Evolutionary conservation across 2,329 filamentous ascomycete genomes (phyloP), one percentile per base, ranked within the genome.

Genomic region (Escovopsis sp.): DNA sequence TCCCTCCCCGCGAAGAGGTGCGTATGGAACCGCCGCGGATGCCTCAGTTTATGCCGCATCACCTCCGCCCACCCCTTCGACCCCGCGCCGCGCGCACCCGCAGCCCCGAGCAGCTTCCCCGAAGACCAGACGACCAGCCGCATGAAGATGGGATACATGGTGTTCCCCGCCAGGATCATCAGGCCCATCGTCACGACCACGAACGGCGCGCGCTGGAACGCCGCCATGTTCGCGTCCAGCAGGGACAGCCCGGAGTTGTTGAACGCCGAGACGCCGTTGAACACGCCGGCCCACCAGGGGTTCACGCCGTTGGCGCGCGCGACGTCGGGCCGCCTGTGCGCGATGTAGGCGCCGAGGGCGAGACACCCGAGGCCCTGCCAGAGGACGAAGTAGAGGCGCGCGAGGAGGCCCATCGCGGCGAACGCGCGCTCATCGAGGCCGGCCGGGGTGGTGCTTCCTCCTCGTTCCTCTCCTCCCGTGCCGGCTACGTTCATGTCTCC

Each of bases 201-300:
- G 44, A 70, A 72, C 47, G 67, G 66, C 1, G 65, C 61, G 29
- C 62, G 62, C 43, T 74, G 69, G 44, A 79, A 81, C 0, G 73
- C 72, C 4, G 72, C 62, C 62, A 84, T 78, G 51, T 80, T 81
- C 34, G 71, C 68, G 53, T 83, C 77, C 11, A 82, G 59, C 31
- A 82, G 62, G 15, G 71, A 73, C 76, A 84, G 80, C 34, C 79
- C 78, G n/a, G 70, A 76, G 49, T 82, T 83, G 58, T 81, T 81
- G 57, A 83, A 84, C 0, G 78, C 79, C 14, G 75, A 80, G 5
- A 76, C 70, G 2, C 74, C 74, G 46, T 80, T 77, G 59, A 83
- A 84, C 36, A 76, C 69, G 34, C 79, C 79, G 2, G 76, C 63
- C 78, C 79, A 83, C 74, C 74, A 81, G 30, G 79, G 72, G 44